Conservation (phyloP, 106 monocot species). For the Acorus gramineus region DNA sequence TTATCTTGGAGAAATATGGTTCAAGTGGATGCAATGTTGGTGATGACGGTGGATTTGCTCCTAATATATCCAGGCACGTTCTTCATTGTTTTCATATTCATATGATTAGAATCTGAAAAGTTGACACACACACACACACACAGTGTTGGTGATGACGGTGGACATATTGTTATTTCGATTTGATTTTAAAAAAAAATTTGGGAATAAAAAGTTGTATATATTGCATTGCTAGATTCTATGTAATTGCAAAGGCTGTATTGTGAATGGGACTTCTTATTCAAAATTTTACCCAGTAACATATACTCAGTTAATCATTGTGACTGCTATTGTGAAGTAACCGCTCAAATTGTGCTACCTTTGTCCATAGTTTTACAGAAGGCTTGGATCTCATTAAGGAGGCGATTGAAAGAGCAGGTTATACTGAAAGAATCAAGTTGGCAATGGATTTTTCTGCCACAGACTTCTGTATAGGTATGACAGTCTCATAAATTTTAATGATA, state of each 20-base stretch:
- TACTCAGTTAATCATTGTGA: too few species aligned
- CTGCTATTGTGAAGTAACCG: too few species aligned
- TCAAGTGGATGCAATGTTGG: slow-evolving; percentile 73
- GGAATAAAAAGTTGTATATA: background rate
- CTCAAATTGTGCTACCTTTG: too few species aligned
- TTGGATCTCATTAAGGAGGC: slow-evolving; percentile 89
- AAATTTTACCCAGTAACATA: too few species aligned
- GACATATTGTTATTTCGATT: too few species aligned
- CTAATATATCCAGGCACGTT: slow-evolving; percentile 69
- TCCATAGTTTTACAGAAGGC: slow-evolving; percentile 56
- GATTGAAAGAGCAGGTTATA: slow-evolving; percentile 86
- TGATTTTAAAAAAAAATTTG: background rate
- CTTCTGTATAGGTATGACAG: slow-evolving; percentile 62
- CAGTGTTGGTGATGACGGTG: too few species aligned
- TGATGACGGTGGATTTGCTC: slow-evolving; percentile 83
- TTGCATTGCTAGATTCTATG: too few species aligned
- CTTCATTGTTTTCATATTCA: background rate
- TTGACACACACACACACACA: too few species aligned
- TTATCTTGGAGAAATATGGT: slow-evolving; percentile 68
- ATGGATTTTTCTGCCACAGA: slow-evolving; percentile 74
- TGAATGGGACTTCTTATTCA: too few species aligned
- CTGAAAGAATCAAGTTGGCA: slow-evolving; percentile 80
- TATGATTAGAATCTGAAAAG: too few species aligned
- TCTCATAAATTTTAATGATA: background rate
- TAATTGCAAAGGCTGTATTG: too few species aligned